Percentiles rank a stretch among this genome's conserved stretches.
These are phyloP conservation scores for Aspergillus sclerotiicarbonarius DNA, from an alignment of 495 filamentous ascomycete genomes.

Conservation along the genomic window DNA sequence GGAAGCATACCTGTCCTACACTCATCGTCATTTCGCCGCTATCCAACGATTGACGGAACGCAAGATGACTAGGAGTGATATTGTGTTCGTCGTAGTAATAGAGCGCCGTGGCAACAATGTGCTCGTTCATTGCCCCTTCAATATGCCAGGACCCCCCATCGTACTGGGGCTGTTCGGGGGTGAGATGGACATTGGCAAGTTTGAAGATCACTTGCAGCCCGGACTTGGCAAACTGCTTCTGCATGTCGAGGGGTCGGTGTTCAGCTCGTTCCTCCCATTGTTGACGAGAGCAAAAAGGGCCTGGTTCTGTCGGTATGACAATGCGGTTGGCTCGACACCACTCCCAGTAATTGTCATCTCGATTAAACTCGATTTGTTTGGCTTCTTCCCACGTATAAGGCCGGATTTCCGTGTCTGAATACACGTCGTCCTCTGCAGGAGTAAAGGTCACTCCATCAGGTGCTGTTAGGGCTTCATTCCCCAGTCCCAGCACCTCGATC, in stretches of 20 bases:
- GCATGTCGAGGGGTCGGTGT: neutral
- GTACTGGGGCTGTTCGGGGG: conserved; percentile 51
- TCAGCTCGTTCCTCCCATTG: neutral
- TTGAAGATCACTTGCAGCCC: conserved; percentile 61
- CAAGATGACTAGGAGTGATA: conserved; percentile 42
- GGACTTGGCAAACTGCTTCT: conserved; percentile 18
- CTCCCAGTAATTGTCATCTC: neutral
- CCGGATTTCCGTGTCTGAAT: neutral
- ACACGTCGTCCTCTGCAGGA: neutral
- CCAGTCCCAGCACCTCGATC: conserved; percentile 10
- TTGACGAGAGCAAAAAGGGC: conserved; percentile 7
- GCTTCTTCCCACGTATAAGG: neutral
- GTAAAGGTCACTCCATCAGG: conserved; percentile 2
- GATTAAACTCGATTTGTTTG: neutral
- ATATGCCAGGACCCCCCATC: conserved; percentile 49
- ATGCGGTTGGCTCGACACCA: neutral
- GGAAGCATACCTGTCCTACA: neutral
- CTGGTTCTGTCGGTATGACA: neutral
- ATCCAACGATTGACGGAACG: conserved; percentile 42
- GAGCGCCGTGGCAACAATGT: conserved; percentile 53
- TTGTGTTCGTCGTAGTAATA: conserved; percentile 61
- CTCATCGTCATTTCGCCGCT: neutral
- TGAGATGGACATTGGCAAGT: conserved; percentile 56
- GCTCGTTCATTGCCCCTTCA: conserved; percentile 49
- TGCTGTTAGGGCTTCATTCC: neutral